Conservation (phyloP, 495 filamentous ascomycete species). For the Aspergillus bertholletiae region DNA sequence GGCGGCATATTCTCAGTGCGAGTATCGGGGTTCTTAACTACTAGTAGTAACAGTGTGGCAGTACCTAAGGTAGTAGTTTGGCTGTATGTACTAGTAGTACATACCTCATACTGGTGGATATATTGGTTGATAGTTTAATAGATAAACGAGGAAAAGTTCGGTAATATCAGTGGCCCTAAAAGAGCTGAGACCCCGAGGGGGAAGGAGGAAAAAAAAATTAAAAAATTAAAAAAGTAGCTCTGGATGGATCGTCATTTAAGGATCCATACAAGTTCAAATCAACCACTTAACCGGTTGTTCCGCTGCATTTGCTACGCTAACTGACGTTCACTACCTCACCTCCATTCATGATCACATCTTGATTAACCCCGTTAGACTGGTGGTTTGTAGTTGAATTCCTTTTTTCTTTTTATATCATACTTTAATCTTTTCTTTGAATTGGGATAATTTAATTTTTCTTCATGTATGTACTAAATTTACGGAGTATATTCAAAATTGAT, state of each 20-base stretch:
- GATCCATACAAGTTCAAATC: background rate
- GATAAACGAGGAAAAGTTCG: background rate
- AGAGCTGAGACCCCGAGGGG: background rate
- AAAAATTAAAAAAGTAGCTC: background rate
- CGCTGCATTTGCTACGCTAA: background rate
- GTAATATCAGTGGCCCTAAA: background rate
- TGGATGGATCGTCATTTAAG: background rate
- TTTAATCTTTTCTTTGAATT: background rate
- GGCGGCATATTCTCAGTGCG: background rate
- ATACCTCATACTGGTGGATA: background rate
- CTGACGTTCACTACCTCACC: background rate
- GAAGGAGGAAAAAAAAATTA: background rate
- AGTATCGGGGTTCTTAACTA: background rate
- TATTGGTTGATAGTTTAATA: background rate
- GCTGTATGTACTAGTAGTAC: no score
- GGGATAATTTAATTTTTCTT: background rate
- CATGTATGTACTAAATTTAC: no score
- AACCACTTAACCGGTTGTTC: constrained; percentile 3
- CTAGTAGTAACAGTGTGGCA: background rate
- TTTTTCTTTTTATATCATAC: background rate
- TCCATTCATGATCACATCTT: background rate
- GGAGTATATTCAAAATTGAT: background rate
- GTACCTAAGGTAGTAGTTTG: no score
- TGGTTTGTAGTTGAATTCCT: no score
- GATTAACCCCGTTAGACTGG: no score